Evolutionary conservation across 1,139 yeast species (phyloP).

Genomic region (Nakaseomyces kungkrabaensis): DNA sequence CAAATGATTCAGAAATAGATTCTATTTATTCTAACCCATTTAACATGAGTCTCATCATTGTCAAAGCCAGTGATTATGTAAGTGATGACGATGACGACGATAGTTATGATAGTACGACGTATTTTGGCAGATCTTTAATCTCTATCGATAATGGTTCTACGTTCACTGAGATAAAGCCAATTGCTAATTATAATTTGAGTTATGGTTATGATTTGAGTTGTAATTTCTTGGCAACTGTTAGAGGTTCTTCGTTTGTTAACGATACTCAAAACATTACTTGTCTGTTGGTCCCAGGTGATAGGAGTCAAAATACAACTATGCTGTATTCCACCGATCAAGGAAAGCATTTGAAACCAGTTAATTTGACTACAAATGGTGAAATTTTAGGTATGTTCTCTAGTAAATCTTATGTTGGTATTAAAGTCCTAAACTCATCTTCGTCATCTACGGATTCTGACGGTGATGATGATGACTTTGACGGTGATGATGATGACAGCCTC

Average conservation of each 20-base stretch:
- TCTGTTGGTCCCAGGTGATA: not conserved
- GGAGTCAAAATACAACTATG: not conserved
- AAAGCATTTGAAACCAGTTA: not conserved
- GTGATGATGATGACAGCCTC: not conserved
- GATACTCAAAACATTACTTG: not conserved
- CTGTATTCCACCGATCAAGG: not conserved
- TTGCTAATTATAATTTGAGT: not conserved
- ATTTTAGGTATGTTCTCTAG: not conserved
- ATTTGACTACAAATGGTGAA: not conserved
- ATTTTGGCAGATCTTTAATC: not conserved
- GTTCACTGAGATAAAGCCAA: not conserved
- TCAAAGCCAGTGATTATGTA: not conserved
- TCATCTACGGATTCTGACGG: not conserved
- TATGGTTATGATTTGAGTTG: not conserved
- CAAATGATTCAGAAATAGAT: not conserved
- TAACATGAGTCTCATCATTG: not conserved
- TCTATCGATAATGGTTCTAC: not conserved
- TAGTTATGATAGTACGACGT: not conserved
- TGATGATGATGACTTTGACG: not conserved
- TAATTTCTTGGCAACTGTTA: not conserved
- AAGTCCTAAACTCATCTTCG: not conserved
- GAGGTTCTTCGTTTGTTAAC: not conserved
- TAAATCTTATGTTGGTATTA: not conserved
- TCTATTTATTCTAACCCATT: not conserved
- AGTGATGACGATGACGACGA: not conserved